A percentile compares a stretch with the other conserved stretches of the same genome.
These are phyloP conservation scores for Glarea lozoyensis DNA, from an alignment of 495 filamentous ascomycete genomes.

Conservation along the genomic window DNA sequence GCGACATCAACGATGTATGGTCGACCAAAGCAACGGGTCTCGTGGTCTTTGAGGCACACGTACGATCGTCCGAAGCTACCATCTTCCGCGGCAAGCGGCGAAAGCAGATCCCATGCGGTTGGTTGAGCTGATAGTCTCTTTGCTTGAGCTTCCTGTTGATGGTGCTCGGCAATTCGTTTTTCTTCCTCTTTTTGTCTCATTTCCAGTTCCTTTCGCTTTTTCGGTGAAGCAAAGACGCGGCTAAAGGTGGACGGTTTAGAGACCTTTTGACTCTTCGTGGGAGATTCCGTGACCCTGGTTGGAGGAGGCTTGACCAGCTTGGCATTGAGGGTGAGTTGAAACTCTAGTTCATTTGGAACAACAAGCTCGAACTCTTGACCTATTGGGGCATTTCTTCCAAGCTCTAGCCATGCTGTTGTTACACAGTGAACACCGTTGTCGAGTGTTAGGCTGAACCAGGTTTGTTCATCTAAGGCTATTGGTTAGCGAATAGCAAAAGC, in stretches of 20 bases:
- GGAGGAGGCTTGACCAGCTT: slow-evolving; percentile 76
- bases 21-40: slow-evolving; percentile 73
- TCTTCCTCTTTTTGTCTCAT: slow-evolving; percentile 68
- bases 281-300: slow-evolving; percentile 39
- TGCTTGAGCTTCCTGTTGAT: slow-evolving; percentile 56
- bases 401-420: slow-evolving; percentile 88
- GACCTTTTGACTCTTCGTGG: slow-evolving; percentile 47
- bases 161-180: slow-evolving; percentile 52
- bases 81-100: slow-evolving; percentile 76
- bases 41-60: slow-evolving; percentile 86
- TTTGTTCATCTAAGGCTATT: slow-evolving; percentile 48
- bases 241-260: slow-evolving; percentile 78
- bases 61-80: slow-evolving; percentile 92
- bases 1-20: slow-evolving; percentile 80
- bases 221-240: slow-evolving; percentile 85
- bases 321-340: slow-evolving; percentile 91
- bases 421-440: slow-evolving; percentile 98
- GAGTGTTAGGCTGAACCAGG: slow-evolving; percentile 86
- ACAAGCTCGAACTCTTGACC: slow-evolving; percentile 98
- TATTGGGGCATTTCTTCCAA: slow-evolving; percentile 88
- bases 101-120: slow-evolving; percentile 78
- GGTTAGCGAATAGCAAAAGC: slow-evolving; percentile 14
- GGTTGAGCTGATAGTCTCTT: slow-evolving; percentile 46
- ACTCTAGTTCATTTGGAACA: slow-evolving; percentile 92
- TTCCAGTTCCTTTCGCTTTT: slow-evolving; percentile 90